Conservation (phyloP, 305 asterid genomes). For the Fraxinus angustifolia region DNA sequence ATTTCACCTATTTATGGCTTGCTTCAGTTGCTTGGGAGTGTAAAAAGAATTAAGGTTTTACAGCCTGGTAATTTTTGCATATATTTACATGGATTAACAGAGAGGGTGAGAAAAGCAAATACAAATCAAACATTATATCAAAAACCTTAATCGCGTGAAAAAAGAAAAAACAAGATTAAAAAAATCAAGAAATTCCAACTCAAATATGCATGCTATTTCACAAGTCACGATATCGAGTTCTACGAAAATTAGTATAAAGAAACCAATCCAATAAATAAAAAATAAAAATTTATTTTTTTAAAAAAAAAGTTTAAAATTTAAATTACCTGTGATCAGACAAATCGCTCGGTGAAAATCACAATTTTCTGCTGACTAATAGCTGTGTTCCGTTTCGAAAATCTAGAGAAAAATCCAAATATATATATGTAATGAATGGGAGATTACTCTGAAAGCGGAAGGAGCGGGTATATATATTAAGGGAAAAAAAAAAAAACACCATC, state of each 20-base stretch:
- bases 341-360: not conserved
- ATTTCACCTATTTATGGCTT: not conserved
- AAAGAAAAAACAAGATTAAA: not conserved
- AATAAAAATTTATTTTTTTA: not conserved
- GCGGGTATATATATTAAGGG: not conserved
- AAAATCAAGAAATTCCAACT: not conserved
- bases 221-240: not conserved
- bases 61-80: conserved; percentile 35
- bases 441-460: not conserved
- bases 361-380: not conserved
- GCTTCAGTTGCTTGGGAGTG: too few species aligned
- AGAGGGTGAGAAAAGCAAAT: not conserved
- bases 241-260: not conserved
- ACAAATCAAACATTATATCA: not conserved
- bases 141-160: not conserved
- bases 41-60: conserved; percentile 28
- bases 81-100: not conserved
- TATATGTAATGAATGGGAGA: not conserved
- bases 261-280: not conserved
- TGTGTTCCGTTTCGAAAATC: not conserved
- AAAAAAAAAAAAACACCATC: not conserved
- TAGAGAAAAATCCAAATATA: not conserved
- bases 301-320: not conserved
- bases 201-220: not conserved
- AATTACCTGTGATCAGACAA: not conserved